Evolutionary conservation across 805 yeast species (phyloP), one percentile per base, ranked within the genome.

Genomic region (Grigorovia yakushimaensis): DNA sequence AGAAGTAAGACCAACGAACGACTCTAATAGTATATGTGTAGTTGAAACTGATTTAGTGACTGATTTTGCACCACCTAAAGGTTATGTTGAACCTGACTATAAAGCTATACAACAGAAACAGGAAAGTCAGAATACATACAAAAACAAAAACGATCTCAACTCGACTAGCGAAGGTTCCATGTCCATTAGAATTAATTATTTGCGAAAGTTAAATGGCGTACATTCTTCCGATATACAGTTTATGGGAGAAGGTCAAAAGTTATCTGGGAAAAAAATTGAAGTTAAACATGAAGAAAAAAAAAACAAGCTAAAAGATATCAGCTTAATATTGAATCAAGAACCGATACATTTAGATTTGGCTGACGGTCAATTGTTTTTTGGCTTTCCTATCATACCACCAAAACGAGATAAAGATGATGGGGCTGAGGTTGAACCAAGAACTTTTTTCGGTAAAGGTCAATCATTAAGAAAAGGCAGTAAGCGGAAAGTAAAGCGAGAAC

Each of bases 61-160:
- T 0, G 99, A 93, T 61, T 93, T 93, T 70, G 98, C 97, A 1
- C 96, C 98, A 2, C 99, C 99, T 0, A 96, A 91, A 5, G 99
- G 99, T 0, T 93, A 93, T 62, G 96, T 86, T 18, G 98, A 91
- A 61, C 96, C 96, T 1, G 88, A 85, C 52, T 78, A 77, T 51
- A 66, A 71, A 46, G 60, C 65, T 6, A 39, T 61, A 47, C 58
- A 58, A 35, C 53, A 51, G 22, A 55, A 63, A 46, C 49, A 56
- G 37, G 46, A 60, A 55, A 46, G 51, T 52, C 52, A 61, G 71
- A 44, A 47, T 37, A 44, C 48, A 58, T 24, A 30, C n/a, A 37
- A 41, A 38, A 6, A 59, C 45, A 71, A 70, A 18, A 46, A 55
- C 15, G 60, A 60, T 46, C 60, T 61, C 3, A 54, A 61, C 9